Percentiles rank a stretch among this genome's conserved stretches.
These are phyloP conservation scores for Botryococcus braunii DNA, from an alignment of 163 green algal genomes.

Conservation along the genomic window DNA sequence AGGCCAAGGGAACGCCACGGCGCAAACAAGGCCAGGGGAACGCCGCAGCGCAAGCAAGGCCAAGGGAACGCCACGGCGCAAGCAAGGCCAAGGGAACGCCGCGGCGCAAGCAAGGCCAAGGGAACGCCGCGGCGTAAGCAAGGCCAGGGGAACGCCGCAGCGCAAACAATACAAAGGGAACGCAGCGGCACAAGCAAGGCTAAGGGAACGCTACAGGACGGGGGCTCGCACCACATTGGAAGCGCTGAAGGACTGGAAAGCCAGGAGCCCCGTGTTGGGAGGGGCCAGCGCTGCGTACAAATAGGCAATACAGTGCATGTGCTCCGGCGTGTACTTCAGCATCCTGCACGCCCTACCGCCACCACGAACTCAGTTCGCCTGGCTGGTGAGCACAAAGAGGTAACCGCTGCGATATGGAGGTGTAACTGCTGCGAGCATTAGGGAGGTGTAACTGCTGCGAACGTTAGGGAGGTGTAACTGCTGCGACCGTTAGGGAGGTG, in stretches of 20 bases:
- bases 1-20: too few relatives aligned
- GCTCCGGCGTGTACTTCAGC: slow-evolving; percentile 97
- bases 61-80: too few relatives aligned
- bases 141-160: neutral
- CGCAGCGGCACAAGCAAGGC: too few relatives aligned
- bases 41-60: too few relatives aligned
- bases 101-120: too few relatives aligned
- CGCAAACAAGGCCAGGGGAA: too few relatives aligned
- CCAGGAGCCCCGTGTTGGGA: slow-evolving; percentile 74
- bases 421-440: neutral
- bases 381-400: neutral
- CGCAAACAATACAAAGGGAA: too few relatives aligned
- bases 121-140: too few relatives aligned
- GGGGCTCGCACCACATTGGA: slow-evolving; percentile 17
- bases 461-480: neutral
- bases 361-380: too few relatives aligned
- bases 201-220: too few relatives aligned
- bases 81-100: too few relatives aligned
- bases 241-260: slow-evolving; percentile 55
- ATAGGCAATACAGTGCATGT: slow-evolving; percentile 91
- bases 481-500: too few relatives aligned
- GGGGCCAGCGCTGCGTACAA: slow-evolving; percentile 75
- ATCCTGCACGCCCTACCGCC: slow-evolving; percentile 32
- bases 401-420: neutral
- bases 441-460: neutral